Evolutionary conservation across 129 eudicot species (phyloP), one percentile per base, ranked within the genome.

Genomic region (Flaveria ramosissima): DNA sequence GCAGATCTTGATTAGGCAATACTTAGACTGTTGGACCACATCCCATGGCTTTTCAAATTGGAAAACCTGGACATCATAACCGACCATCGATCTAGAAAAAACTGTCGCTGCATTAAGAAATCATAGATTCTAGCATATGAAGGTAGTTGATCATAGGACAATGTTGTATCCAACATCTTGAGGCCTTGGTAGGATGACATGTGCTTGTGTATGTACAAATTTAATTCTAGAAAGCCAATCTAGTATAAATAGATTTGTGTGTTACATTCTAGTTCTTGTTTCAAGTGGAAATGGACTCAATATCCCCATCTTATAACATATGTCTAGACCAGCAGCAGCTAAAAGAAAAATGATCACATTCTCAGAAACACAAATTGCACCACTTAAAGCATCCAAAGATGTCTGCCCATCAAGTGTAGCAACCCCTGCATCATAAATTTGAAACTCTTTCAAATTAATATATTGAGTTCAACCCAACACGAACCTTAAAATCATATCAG

Each of bases 291-390:
- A 95, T 68, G 97, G 92, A 72, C 96, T 88, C 52, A 92, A 70
- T 74, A 89, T 32, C 71, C 91, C 79, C 84, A 79, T 60, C 82
- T 89, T 95, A 39, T 89, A 87, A 79, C 92, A 95, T 32, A 87
- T 84, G 68, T 95, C 97, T 57, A 95, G 79, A 11, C 88, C 93
- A 83, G 83, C 91, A 73, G 90, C 93, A 76, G 97, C 99, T 82
- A 91, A 82, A 55, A 88, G 67, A 75, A 91, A 89, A 6, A 92
- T 76, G 27, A 92, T 62, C 69, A 95, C 86, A 85, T 86, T 90
- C 76, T 94, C 92, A 17, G 92, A 77, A 61, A 91, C 94, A 82
- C 82, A 85, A 71, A 86, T 45, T 13, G 83, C 92, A 55, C 94
- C 93, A 63, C 66, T 80, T 3, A 81, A 80, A 68, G 92, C 99